Base-by-base conservation (phyloP, 2,329 filamentous ascomycete species). In the Cordyceps pruinosa region DNA sequence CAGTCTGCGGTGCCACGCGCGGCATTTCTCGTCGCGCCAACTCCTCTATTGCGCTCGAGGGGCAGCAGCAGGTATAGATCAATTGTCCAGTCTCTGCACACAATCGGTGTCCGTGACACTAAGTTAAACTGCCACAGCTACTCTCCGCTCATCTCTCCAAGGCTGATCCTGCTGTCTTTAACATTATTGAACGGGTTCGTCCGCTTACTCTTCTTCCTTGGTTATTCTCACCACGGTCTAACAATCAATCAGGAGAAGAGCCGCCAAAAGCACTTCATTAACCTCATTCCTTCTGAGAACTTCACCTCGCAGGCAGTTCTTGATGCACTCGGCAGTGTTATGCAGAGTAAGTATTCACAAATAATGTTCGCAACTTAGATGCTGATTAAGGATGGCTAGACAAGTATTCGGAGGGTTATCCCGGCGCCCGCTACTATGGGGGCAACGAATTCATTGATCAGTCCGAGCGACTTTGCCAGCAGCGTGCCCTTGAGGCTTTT, bases 341-440 rank as follows among this genome's bases (percentile, higher is more conserved):
- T 96, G 91, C 91, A 96, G 73, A 96, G 89, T 92, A 77, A 64
- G 82, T 59, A 39, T 42, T 28, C 47, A 48, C 12, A 46, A 37
- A 51, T 23, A 54, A 57, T 30, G n/a, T 64, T 64, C 8, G 49
- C 15, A 23, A 32, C 21, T 26, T 45, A 9, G 6, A 52, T 55
- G 62, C 68, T 73, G 61, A 77, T 64, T 51, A 17, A 59, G 67
- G 42, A 66, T 56, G 60, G 61, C 23, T 67, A 88, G 89, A 97
- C 75, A 97, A 99, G 73, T 99, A 99, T 77, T 97, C 94, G 0
- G 94, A 99, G 74, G 94, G 94, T 52, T 99, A 99, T 68, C 94
- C 93, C 32, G 94, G 94, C 57, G 93, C 93, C 60, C 83, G 93
- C 69, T 97, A 97, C 77, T 97, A 97, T 70, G 93, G 93, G 55